Evolutionary conservation across 2,329 filamentous ascomycete species (phyloP), one percentile per base, ranked within the genome.

Genomic region (Metarhizium robertsii): DNA sequence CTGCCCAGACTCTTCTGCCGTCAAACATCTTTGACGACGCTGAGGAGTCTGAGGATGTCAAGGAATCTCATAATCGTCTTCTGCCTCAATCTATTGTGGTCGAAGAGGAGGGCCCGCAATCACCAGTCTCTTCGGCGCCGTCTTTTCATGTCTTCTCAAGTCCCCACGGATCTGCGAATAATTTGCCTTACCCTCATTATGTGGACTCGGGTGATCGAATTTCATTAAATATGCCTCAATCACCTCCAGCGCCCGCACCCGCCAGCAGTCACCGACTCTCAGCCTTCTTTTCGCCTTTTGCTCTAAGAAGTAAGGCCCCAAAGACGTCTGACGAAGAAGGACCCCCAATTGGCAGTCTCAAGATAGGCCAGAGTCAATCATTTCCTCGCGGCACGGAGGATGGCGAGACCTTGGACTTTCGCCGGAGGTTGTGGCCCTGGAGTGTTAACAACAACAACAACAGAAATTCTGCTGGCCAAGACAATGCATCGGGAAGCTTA

Each of bases 351-450:
- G 89, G 89, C 1, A 84, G 80, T 20, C 73, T 92, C 14, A 89
- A 88, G 64, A 72, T 81, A 34, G 79, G 81, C 0, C 87, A 92
- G 66, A 91, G 87, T 63, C 87, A 90, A 65, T 92, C 89, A 0
- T 83, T 94, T 61, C 89, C 89, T 6, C 75, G 80, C 18, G 78
- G 79, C 58, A 71, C 71, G 58, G 87, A 80, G 25, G 83, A 84
- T 13, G 69, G 67, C 61, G 86, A 79, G 64, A 73, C 65, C 59
- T 70, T 71, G 67, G 75, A 64, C 59, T 81, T 67, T 67, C 81
- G 73, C 69, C 81, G 82, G 29, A 76, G 80, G 43, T 76, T 85
- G 48, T 77, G 79, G n/a, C 56, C 57, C 57, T 88, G 79, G 79
- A 11, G 25, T 16, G 14, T 48, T 20, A 30, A 18, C 18, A 84